phyloP scores from a whole-genome alignment of 2,329 filamentous ascomycete species.

The Lomentospora prolificans region DNA sequence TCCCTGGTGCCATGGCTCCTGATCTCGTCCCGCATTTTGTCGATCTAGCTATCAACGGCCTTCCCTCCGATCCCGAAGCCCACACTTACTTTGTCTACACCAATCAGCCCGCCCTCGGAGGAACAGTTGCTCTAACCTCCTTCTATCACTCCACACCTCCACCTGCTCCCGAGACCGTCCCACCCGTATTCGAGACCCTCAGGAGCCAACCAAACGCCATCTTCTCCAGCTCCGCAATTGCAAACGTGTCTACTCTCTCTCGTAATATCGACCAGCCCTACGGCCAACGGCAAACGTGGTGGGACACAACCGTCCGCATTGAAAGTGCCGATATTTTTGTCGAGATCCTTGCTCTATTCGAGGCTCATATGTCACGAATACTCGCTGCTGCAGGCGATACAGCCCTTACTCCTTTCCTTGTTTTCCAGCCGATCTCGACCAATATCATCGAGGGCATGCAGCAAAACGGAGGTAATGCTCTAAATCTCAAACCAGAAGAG shows the following conservation, averaged over 20 bases:
- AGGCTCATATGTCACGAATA: conserved; percentile 8
- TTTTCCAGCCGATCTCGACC: conserved; percentile 31
- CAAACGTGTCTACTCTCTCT: neutral
- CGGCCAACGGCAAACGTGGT: conserved; percentile 15
- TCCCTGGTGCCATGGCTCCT: neutral
- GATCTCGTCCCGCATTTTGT: conserved; percentile 11
- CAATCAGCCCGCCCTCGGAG: conserved; percentile 19
- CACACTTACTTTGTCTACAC: conserved; percentile 17
- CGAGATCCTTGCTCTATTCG: conserved; percentile 16
- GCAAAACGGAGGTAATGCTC: conserved; percentile 26
- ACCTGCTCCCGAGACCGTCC: neutral
- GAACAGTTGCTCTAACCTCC: conserved; percentile 15
- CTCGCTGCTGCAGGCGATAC: conserved; percentile 5
- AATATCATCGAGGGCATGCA: conserved; percentile 23
- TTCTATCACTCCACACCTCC: conserved; percentile 8
- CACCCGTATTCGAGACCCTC: neutral
- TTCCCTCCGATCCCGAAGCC: conserved; percentile 5
- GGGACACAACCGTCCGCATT: conserved; percentile 13
- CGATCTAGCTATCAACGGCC: conserved; percentile 13
- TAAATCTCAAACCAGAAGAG: conserved; percentile 22
- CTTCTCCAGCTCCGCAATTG: neutral
- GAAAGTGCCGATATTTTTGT: conserved; percentile 13
- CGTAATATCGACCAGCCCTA: conserved; percentile 9
- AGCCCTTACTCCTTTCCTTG: conserved; percentile 17
- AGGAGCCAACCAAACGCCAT: neutral